A percentile compares a stretch with the other conserved stretches of the same genome.
These are phyloP conservation scores for Pueraria montana DNA, from an alignment of 306 rosid genomes.

Conservation along the genomic window DNA sequence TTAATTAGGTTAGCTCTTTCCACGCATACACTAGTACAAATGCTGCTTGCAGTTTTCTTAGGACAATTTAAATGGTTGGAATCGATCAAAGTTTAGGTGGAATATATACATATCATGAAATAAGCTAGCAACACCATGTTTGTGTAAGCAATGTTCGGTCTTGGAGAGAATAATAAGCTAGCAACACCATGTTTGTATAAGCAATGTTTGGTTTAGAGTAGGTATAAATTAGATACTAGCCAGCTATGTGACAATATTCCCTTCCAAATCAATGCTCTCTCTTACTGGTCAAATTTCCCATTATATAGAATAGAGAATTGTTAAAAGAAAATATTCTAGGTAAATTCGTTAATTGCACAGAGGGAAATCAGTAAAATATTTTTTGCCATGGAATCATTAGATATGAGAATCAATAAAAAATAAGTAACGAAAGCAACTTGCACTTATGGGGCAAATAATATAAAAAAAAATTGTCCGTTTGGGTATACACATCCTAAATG, in stretches of 20 bases:
- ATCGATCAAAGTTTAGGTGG: background rate
- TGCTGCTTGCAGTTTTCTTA: constrained; percentile 22
- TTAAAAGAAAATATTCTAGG: constrained; percentile 1
- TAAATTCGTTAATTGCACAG: constrained; percentile 9
- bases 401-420: constrained; percentile 45
- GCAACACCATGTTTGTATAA: too few relatives aligned
- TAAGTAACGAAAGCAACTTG: constrained; percentile 29
- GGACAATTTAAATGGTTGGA: background rate
- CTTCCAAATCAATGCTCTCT: constrained; percentile 10
- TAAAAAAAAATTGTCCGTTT: constrained; percentile 38
- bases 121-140: background rate
- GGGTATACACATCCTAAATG: constrained; percentile 51
- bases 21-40: too few relatives aligned
- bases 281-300: constrained; percentile 26
- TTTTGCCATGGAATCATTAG: constrained; percentile 38
- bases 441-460: constrained; percentile 42
- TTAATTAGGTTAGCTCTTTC: too few relatives aligned
- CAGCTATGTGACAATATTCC: background rate
- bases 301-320: background rate
- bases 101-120: background rate
- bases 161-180: background rate
- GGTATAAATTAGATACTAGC: constrained; percentile 8
- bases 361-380: background rate
- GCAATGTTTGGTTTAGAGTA: too few relatives aligned
- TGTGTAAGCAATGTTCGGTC: constrained; percentile 15